Percentiles rank a stretch among this genome's conserved stretches.
phyloP scores from a whole-genome alignment of 1,284 basidiomycete genomes.

The Marasmius tenuissimus region DNA sequence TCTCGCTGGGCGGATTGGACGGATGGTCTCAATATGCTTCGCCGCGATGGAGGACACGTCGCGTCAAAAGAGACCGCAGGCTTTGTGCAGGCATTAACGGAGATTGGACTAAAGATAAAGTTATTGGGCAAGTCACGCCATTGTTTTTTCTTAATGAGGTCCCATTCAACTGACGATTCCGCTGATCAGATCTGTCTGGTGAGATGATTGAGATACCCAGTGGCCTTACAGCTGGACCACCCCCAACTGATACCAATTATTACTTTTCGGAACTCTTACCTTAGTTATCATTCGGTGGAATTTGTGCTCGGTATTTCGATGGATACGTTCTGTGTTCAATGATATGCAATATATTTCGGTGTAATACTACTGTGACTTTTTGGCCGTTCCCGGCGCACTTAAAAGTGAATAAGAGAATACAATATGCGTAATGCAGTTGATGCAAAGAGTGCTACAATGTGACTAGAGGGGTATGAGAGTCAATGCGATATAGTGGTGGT shows the following conservation, averaged over 20 bases:
- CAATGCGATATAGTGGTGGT: slow-evolving; percentile 17
- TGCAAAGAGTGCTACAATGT: slow-evolving; percentile 30
- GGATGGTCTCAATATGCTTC: slow-evolving; percentile 89
- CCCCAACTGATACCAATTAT: slow-evolving; percentile 82
- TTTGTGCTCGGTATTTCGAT: background rate
- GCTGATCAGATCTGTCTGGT: slow-evolving; percentile 74
- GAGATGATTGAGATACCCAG: slow-evolving; percentile 92
- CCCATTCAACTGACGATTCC: slow-evolving; percentile 5
- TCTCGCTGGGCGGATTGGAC: slow-evolving; percentile 95
- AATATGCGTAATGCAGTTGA: slow-evolving; percentile 40
- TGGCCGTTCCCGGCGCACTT: background rate
- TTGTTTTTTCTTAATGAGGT: background rate
- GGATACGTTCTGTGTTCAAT: background rate
- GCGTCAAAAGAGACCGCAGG: slow-evolving; percentile 82
- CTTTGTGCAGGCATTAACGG: slow-evolving; percentile 85
- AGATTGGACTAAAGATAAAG: slow-evolving; percentile 94
- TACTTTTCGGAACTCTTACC: slow-evolving; percentile 74
- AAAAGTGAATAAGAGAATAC: slow-evolving; percentile 16
- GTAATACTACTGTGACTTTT: too few relatives aligned
- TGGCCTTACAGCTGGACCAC: slow-evolving; percentile 65
- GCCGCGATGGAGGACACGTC: slow-evolving; percentile 78
- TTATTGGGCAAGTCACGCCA: slow-evolving; percentile 66
- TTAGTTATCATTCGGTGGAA: background rate
- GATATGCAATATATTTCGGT: background rate
- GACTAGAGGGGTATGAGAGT: slow-evolving; percentile 20